Evolutionary conservation across 495 filamentous ascomycete genomes (phyloP).

Genomic region (Penicillium cataractarum): DNA sequence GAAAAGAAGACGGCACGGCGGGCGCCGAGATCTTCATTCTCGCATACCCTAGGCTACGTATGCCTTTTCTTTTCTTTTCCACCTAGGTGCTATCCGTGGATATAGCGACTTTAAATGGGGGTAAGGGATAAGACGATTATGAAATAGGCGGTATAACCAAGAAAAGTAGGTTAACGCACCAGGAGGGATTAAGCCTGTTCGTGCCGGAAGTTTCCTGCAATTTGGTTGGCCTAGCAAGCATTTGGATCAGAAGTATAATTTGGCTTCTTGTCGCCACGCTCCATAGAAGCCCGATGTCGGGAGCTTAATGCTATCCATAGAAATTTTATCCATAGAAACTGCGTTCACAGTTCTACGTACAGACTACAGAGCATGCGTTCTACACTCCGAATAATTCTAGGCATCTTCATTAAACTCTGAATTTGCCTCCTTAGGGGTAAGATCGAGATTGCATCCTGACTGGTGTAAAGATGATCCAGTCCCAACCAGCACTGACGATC

Average conservation of each 20-base stretch:
- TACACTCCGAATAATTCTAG: background rate
- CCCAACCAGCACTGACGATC: constrained; percentile 3
- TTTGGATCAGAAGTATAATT: constrained; percentile 1
- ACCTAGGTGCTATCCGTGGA: background rate
- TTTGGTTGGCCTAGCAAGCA: background rate
- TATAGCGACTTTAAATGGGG: background rate
- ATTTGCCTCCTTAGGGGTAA: background rate
- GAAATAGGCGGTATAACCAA: background rate
- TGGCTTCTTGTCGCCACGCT: background rate
- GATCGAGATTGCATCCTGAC: constrained; percentile 4
- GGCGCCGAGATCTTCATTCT: constrained; percentile 34
- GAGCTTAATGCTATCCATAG: constrained; percentile 1
- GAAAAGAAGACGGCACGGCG: constrained; percentile 24
- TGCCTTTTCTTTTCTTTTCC: background rate
- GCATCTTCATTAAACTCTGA: background rate
- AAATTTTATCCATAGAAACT: background rate
- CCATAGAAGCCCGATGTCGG: background rate
- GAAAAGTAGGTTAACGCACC: background rate
- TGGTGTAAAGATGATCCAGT: background rate
- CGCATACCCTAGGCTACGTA: constrained; percentile 16
- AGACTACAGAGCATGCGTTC: background rate
- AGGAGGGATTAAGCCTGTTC: background rate
- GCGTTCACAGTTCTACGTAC: background rate
- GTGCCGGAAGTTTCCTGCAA: constrained; percentile 11
- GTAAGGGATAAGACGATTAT: background rate